Evolutionary conservation across 2,329 filamentous ascomycete genomes (phyloP), one percentile per base, ranked within the genome.

Genomic region (Pseudocercospora cruenta): DNA sequence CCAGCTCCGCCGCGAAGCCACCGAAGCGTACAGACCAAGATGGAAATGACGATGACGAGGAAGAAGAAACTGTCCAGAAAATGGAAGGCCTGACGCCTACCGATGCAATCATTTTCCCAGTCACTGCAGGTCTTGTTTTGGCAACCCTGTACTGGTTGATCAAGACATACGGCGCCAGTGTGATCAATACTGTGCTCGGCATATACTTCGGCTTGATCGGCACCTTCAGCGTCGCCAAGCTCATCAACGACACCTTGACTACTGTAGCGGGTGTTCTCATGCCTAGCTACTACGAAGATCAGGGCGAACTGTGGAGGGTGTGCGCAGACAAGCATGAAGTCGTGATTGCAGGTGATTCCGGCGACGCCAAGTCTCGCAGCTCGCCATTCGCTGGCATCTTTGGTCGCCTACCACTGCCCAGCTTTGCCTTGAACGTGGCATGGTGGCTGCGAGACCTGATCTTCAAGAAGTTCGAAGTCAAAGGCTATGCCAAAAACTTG

Each of bases 101-200:
- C 0, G 94, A 98, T 78, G 94, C 93, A 57, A 87, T 98, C 71
- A 78, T 96, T 73, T 91, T 97, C 69, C 95, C 94, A 1, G 72
- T 97, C 33, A 82, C 93, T 62, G 94, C 93, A 5, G 92, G 89
- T 1, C 74, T 83, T 9, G 88, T 90, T 1, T 86, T 98, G 8
- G 85, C 88, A 49, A 88, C 88, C 4, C 83, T 98, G 12, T 98
- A 98, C 81, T 90, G 94, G 73, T 83, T 97, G 66, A 93, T 98
- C 76, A 93, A 96, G 77, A 95, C 90, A 86, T 86, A 97, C 63
- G 92, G 97, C 74, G 90, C 93, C 0, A 84, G 88, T 10, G 82
- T 96, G 22, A 80, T 98, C 73, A 97, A 94, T 81, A 91, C 90
- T 78, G 86, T 96, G 45, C 82, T 98, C 22, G 90, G 91, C 45